phyloP scores from a whole-genome alignment of 2,329 filamentous ascomycete genomes.

The Ophiostoma perfectum region DNA sequence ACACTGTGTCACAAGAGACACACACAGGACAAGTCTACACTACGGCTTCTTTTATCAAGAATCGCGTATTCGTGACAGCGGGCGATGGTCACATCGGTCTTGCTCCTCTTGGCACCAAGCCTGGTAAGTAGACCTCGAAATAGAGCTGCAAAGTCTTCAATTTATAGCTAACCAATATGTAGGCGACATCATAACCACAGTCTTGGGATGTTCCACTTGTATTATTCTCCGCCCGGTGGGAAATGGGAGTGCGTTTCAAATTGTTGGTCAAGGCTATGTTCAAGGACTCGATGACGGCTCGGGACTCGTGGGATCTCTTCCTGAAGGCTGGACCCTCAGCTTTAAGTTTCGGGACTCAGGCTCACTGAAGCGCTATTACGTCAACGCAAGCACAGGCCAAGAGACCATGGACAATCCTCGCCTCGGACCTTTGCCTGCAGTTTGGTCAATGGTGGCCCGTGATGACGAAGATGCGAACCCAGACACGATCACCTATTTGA shows the following conservation, averaged over 20 bases:
- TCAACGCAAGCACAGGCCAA: neutral
- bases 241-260: neutral
- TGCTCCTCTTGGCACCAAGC: neutral
- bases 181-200: neutral
- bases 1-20: neutral
- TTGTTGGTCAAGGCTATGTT: constrained; percentile 1
- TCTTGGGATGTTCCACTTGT: neutral
- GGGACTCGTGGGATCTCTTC: neutral
- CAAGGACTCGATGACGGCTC: neutral
- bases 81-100: neutral
- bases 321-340: neutral
- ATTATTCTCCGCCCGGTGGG: neutral
- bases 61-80: neutral
- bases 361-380: neutral
- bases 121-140: neutral
- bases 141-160: neutral
- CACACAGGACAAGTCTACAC: neutral
- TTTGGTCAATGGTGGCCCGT: neutral
- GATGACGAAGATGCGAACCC: neutral
- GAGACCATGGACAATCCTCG: neutral
- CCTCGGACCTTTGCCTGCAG: neutral
- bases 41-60: neutral
- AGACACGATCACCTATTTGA: neutral
- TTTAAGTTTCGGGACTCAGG: neutral
- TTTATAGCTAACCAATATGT: neutral